A percentile compares a stretch with the other conserved stretches of the same genome.
phyloP scores from a whole-genome alignment of 495 filamentous ascomycete species.

The Cercophora sp. region DNA sequence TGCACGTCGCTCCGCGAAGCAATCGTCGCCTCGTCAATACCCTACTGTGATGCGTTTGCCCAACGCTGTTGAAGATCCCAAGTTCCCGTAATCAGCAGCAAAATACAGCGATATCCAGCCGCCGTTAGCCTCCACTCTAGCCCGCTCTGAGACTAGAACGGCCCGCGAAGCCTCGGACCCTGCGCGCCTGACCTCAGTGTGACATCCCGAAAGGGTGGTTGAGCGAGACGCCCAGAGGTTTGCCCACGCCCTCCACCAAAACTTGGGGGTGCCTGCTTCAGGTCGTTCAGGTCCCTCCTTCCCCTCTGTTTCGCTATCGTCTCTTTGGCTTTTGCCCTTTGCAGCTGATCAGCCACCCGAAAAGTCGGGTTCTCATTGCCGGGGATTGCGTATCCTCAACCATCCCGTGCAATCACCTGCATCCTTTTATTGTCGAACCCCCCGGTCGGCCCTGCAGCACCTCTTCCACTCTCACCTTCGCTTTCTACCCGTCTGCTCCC shows the following conservation, averaged over 20 bases:
- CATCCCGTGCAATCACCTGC: slow-evolving; percentile 6
- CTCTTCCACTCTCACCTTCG: neutral
- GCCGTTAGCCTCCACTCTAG: too few relatives aligned
- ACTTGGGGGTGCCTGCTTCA: neutral
- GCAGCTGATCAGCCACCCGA: too few relatives aligned
- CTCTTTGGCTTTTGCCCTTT: too few relatives aligned
- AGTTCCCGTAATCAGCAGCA: too few relatives aligned
- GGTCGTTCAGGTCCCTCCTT: too few relatives aligned
- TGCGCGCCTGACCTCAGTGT: slow-evolving; percentile 26
- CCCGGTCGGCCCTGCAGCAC: neutral
- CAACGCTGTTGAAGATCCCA: too few relatives aligned
- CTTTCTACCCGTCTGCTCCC: neutral
- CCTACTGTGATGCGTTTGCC: too few relatives aligned
- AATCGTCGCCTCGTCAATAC: too few relatives aligned
- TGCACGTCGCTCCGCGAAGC: too few relatives aligned
- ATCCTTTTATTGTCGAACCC: neutral
- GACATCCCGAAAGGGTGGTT: slow-evolving; percentile 22
- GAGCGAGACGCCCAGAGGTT: too few relatives aligned
- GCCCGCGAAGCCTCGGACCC: slow-evolving; percentile 18
- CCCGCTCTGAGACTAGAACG: neutral
- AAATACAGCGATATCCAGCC: too few relatives aligned
- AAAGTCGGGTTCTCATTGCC: neutral
- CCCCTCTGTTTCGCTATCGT: too few relatives aligned
- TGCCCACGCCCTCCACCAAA: neutral
- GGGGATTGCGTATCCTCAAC: neutral